These are phyloP conservation scores for Phytophthora chlamydospora DNA, from an alignment of 352 stramenopile genomes.

Conservation along the genomic window DNA sequence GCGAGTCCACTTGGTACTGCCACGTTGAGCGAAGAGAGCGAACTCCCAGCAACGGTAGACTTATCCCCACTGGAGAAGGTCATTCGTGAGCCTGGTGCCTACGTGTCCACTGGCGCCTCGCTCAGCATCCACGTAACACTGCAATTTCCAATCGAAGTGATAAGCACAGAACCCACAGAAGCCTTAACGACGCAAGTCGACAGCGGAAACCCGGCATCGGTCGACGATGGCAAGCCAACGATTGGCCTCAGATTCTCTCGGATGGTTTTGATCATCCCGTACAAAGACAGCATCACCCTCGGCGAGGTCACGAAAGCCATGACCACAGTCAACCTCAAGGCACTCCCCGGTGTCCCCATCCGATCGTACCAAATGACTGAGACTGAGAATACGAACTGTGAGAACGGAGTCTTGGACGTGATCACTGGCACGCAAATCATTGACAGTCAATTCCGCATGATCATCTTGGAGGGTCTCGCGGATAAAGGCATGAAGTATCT, in stretches of 20 bases:
- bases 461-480: conserved; percentile 87
- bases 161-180: not conserved
- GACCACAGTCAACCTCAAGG: conserved; percentile 60
- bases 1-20: conserved; percentile 48
- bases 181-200: not conserved
- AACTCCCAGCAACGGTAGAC: conserved; percentile 28
- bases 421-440: conserved; percentile 90
- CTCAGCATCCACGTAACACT: conserved; percentile 54
- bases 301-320: conserved; percentile 60
- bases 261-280: conserved; percentile 87
- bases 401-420: conserved; percentile 74
- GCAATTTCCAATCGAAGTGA: conserved; percentile 38
- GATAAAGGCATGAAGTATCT: conserved; percentile 59
- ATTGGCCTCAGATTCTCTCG: conserved; percentile 56
- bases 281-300: conserved; percentile 67
- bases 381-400: conserved; percentile 54
- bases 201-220: conserved; percentile 1
- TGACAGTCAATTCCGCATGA: conserved; percentile 84
- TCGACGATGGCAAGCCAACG: not conserved
- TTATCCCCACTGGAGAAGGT: conserved; percentile 45
- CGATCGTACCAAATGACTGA: conserved; percentile 82
- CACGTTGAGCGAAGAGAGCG: conserved; percentile 30
- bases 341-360: conserved; percentile 61
- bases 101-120: conserved; percentile 45
- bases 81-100: conserved; percentile 66